Percentiles rank a stretch among this genome's conserved stretches.
These are phyloP conservation scores for Rubroboletus pulcherrimus DNA, from an alignment of 768 basidiomycete species.

Conservation along the genomic window DNA sequence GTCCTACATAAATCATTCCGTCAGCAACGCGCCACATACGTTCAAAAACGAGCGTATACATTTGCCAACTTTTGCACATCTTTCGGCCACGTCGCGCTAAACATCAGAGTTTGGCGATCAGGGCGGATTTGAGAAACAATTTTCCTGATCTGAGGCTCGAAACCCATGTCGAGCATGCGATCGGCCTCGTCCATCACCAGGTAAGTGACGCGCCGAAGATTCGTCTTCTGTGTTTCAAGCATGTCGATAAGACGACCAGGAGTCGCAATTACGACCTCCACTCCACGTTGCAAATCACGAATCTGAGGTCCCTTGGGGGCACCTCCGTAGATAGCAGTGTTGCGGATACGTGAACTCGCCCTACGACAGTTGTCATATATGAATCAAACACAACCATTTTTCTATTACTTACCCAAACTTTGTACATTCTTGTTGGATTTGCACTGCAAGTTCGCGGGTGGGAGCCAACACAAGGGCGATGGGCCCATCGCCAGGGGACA, in stretches of 20 bases:
- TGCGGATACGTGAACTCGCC: slow-evolving; percentile 90
- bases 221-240: slow-evolving; percentile 95
- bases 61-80: slow-evolving; percentile 97
- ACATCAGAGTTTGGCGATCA: slow-evolving; percentile 98
- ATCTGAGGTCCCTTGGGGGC: slow-evolving; percentile 99
- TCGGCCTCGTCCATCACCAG: slow-evolving; percentile 99
- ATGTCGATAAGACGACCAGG: slow-evolving; percentile 99
- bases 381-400: not conserved
- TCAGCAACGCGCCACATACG: not conserved
- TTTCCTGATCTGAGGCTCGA: slow-evolving; percentile 99
- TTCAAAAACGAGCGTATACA: slow-evolving; percentile 36
- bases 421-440: slow-evolving; percentile 97
- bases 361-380: slow-evolving; percentile 33
- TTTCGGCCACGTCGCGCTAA: slow-evolving; percentile 99
- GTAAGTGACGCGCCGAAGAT: slow-evolving; percentile 93
- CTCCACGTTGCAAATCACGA: slow-evolving; percentile 93
- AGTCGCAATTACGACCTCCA: slow-evolving; percentile 99
- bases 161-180: slow-evolving; percentile 99
- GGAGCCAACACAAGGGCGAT: slow-evolving; percentile 96
- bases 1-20: slow-evolving; percentile 50
- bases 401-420: slow-evolving; percentile 80
- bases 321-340: slow-evolving; percentile 98
- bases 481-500: slow-evolving; percentile 92
- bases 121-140: slow-evolving; percentile 97
- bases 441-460: slow-evolving; percentile 96